Evolutionary conservation across 1,284 basidiomycete species (phyloP).

Genomic region (Microbotryomycetes sp.): DNA sequence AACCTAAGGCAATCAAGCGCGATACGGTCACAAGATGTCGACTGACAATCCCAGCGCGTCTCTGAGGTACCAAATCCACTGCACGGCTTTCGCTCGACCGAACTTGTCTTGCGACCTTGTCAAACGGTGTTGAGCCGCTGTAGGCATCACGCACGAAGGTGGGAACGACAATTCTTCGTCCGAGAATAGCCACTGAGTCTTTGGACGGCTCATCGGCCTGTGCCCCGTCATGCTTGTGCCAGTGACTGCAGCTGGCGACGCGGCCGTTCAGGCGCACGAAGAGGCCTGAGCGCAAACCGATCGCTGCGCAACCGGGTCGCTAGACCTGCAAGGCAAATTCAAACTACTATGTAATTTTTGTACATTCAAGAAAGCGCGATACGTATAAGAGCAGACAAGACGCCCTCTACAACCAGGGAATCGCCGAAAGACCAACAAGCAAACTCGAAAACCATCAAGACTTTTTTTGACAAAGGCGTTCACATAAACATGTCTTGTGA

Average conservation of each 20-base stretch:
- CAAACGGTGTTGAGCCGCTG: neutral
- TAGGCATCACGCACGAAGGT: neutral
- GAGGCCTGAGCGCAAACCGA: neutral
- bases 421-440: too few relatives aligned
- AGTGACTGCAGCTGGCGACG: too few relatives aligned
- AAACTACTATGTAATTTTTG: too few relatives aligned
- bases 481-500: too few relatives aligned
- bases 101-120: neutral
- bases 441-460: too few relatives aligned
- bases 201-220: neutral
- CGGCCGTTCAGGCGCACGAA: neutral
- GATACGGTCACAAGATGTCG: neutral
- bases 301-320: too few relatives aligned
- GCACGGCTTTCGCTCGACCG: constrained; percentile 8
- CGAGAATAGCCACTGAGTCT: neutral
- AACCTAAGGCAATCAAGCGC: neutral
- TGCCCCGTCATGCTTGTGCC: too few relatives aligned
- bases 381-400: too few relatives aligned
- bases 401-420: too few relatives aligned
- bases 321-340: too few relatives aligned
- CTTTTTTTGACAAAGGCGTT: too few relatives aligned
- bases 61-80: constrained; percentile 9
- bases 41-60: constrained; percentile 2
- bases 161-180: neutral
- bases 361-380: too few relatives aligned